A percentile compares a stretch with the other conserved stretches of the same genome.
Conservation (phyloP, 176 grass and related monocot species). For the Cenchrus purpureus region DNA sequence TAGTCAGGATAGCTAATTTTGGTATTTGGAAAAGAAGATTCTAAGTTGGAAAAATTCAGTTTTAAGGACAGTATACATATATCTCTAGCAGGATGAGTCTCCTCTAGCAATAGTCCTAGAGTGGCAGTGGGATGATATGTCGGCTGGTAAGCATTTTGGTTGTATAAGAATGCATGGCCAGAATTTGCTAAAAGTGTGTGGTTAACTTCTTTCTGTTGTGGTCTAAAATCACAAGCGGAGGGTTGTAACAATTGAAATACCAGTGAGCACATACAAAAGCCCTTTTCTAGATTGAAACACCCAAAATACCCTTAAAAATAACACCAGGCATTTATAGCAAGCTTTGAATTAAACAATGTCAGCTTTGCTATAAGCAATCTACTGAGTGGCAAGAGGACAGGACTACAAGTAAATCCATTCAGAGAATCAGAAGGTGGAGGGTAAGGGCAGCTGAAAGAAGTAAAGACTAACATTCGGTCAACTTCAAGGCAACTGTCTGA, state of each 20-base stretch:
- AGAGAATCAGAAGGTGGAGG: too few relatives aligned
- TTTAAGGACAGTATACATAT: slow-evolving; percentile 21
- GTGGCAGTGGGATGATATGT: neutral
- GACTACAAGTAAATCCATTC: too few relatives aligned
- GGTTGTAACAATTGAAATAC: neutral
- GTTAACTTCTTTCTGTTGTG: neutral
- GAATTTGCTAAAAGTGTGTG: neutral
- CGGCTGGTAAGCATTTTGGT: neutral
- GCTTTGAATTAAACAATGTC: neutral
- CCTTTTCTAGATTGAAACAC: slow-evolving; percentile 5
- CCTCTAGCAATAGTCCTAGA: neutral
- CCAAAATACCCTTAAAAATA: neutral
- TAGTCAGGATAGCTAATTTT: slow-evolving; percentile 28
- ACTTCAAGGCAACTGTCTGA: neutral
- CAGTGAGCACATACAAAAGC: neutral
- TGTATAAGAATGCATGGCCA: neutral
- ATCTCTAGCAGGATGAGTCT: neutral
- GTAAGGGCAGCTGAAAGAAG: too few relatives aligned
- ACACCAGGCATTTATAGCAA: neutral
- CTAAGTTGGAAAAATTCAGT: slow-evolving; percentile 16
- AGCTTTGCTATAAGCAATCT: neutral
- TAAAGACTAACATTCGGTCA: neutral
- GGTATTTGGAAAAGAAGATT: slow-evolving; percentile 5
- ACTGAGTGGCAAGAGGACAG: neutral
- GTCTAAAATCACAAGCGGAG: neutral